Percentiles rank a stretch among this genome's conserved stretches.
phyloP scores from a whole-genome alignment of 2,329 filamentous ascomycete species.

The Purpureocillium lavendulum region DNA sequence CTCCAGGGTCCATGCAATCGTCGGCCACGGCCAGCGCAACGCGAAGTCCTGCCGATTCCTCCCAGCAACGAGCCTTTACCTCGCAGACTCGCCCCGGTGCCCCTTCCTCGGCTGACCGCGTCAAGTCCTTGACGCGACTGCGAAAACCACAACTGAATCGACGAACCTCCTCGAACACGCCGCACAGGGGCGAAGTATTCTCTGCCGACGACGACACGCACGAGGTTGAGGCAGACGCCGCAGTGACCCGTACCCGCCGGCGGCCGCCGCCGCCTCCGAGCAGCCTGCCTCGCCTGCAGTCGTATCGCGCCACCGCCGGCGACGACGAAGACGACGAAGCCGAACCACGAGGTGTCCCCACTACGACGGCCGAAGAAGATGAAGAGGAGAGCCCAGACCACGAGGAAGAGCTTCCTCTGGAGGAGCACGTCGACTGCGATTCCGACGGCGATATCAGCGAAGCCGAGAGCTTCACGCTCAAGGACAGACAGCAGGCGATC shows the following conservation, averaged over 20 bases:
- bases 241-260: slow-evolving; percentile 22
- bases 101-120: slow-evolving; percentile 34
- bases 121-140: slow-evolving; percentile 39
- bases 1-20: slow-evolving; percentile 10
- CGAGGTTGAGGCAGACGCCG: slow-evolving; percentile 66
- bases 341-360: slow-evolving; percentile 7
- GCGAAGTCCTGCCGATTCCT: slow-evolving; percentile 25
- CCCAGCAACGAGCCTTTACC: slow-evolving; percentile 20
- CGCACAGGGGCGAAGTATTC: slow-evolving; percentile 77
- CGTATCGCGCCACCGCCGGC: slow-evolving; percentile 15
- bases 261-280: slow-evolving; percentile 19
- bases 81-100: slow-evolving; percentile 10
- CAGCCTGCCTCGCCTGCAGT: slow-evolving; percentile 33
- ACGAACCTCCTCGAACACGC: slow-evolving; percentile 68
- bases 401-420: slow-evolving; percentile 31
- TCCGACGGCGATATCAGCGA: slow-evolving; percentile 74
- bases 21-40: slow-evolving; percentile 15
- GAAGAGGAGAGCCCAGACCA: slow-evolving; percentile 16
- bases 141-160: slow-evolving; percentile 68
- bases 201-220: slow-evolving; percentile 81
- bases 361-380: slow-evolving; percentile 8
- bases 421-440: slow-evolving; percentile 48
- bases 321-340: slow-evolving; percentile 15
- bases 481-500: slow-evolving; percentile 94
- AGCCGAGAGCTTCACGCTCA: slow-evolving; percentile 94